Evolutionary conservation across 305 asterid genomes (phyloP).

Genomic region (Ilex paraguariensis): DNA sequence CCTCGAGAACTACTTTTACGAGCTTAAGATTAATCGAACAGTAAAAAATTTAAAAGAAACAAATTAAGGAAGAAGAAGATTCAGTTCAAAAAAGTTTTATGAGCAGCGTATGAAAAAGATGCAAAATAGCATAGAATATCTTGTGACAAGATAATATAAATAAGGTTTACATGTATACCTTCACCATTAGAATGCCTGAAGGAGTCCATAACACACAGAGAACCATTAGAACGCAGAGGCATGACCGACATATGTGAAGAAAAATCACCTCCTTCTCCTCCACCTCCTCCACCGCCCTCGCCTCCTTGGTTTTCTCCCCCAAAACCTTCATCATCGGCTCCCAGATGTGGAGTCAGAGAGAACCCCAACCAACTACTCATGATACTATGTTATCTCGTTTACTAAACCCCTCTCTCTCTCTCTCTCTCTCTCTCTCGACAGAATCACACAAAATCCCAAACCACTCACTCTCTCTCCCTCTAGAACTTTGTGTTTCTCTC

Average conservation of each 20-base stretch:
- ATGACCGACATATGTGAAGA: conserved; percentile 27
- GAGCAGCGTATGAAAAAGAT: no score
- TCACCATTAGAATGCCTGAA: conserved; percentile 14
- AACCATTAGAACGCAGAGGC: conserved; percentile 32
- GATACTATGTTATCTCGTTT: not conserved
- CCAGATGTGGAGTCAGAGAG: conserved; percentile 54
- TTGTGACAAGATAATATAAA: no score
- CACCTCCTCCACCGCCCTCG: conserved; percentile 6
- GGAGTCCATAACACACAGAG: conserved; percentile 27
- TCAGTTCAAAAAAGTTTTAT: not conserved
- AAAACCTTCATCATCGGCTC: conserved; percentile 26
- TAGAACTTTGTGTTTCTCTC: conserved; percentile 11
- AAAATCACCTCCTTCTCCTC: conserved; percentile 13
- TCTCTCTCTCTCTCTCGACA: not conserved
- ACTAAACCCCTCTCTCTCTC: no score
- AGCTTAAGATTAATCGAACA: no score
- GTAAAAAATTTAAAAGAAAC: not conserved
- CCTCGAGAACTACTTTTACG: no score
- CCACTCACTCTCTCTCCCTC: conserved; percentile 7
- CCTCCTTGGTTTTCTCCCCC: conserved; percentile 5
- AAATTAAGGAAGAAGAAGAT: not conserved
- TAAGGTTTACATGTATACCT: not conserved
- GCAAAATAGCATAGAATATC: no score
- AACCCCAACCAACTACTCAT: conserved; percentile 78
- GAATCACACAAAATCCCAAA: conserved; percentile 9